Evolutionary conservation across 176 grass and related monocot species (phyloP).

Genomic region (Saccharum officinarum): DNA sequence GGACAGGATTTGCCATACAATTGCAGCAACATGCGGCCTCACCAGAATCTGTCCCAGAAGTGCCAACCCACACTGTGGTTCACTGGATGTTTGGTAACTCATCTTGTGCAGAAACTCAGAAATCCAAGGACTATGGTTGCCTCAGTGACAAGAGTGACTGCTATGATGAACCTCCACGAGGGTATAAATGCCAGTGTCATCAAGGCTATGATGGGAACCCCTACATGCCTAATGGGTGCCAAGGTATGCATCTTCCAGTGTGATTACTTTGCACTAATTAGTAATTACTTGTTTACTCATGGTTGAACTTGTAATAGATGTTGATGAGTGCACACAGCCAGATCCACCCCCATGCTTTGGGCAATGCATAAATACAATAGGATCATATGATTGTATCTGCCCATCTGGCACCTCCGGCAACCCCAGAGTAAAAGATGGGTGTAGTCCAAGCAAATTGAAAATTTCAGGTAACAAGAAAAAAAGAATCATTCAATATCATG

Average conservation of each 20-base stretch:
- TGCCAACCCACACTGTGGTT: conserved; percentile 1
- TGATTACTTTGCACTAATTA: neutral
- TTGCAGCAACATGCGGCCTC: neutral
- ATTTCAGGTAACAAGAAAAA: neutral
- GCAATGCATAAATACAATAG: neutral
- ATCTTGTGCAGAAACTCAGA: neutral
- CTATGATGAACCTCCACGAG: conserved; percentile 11
- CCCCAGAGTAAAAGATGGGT: neutral
- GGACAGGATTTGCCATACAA: neutral
- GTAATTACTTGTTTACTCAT: neutral
- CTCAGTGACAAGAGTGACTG: conserved; percentile 35
- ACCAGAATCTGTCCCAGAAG: neutral
- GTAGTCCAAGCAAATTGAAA: conserved; percentile 7
- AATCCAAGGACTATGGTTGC: neutral
- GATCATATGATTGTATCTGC: neutral
- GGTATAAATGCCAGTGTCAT: conserved; percentile 53
- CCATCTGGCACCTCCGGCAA: neutral
- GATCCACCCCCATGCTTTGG: neutral
- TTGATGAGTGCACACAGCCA: neutral
- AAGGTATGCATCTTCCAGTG: neutral
- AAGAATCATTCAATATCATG: neutral
- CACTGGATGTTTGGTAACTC: conserved; percentile 8
- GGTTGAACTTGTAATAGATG: neutral
- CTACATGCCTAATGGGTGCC: conserved; percentile 37
- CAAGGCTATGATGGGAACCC: conserved; percentile 55